Conservation (phyloP, 2,329 filamentous ascomycete genomes). For the Cercospora brassicicola region DNA sequence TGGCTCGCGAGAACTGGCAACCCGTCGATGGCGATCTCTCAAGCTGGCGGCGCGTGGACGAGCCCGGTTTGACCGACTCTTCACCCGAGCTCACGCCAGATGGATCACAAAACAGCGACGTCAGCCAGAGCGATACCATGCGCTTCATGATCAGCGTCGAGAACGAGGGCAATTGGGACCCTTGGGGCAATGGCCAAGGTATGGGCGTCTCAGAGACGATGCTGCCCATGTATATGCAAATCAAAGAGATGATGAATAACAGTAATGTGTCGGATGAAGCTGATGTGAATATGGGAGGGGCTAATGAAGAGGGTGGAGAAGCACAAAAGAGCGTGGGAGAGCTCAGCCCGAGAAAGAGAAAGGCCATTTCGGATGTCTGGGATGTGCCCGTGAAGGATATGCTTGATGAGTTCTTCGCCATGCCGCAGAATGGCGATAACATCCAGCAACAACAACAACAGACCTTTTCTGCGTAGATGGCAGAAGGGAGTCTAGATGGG, state of each 20-base stretch:
- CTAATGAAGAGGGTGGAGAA: slow-evolving; percentile 4
- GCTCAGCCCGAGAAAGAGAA: slow-evolving; percentile 23
- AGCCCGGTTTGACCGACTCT: slow-evolving; percentile 8
- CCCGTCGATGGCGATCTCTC: slow-evolving; percentile 7
- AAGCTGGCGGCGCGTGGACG: slow-evolving; percentile 8
- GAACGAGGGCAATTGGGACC: slow-evolving; percentile 20
- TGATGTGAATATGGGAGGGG: slow-evolving; percentile 17
- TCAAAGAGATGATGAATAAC: slow-evolving; percentile 27
- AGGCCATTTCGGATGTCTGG: slow-evolving; percentile 22
- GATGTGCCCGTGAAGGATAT: slow-evolving; percentile 19
- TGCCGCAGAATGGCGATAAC: not conserved
- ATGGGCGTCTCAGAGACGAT: slow-evolving; percentile 23
- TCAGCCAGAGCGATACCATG: slow-evolving; percentile 38
- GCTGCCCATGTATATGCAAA: slow-evolving; percentile 26
- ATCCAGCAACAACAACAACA: not conserved
- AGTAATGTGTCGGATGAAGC: slow-evolving; percentile 14
- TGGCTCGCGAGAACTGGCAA: not conserved
- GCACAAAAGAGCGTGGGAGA: not conserved
- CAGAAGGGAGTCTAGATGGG: not conserved
- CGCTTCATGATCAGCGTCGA: slow-evolving; percentile 25
- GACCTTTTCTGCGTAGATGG: not conserved
- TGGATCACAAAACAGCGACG: slow-evolving; percentile 43
- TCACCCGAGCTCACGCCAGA: slow-evolving; percentile 34
- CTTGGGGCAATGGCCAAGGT: slow-evolving; percentile 20
- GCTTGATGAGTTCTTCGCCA: slow-evolving; percentile 1